Evolutionary conservation across 2,329 filamentous ascomycete species (phyloP), one percentile per base, ranked within the genome.

Genomic region (Diaporthe ilicicola): DNA sequence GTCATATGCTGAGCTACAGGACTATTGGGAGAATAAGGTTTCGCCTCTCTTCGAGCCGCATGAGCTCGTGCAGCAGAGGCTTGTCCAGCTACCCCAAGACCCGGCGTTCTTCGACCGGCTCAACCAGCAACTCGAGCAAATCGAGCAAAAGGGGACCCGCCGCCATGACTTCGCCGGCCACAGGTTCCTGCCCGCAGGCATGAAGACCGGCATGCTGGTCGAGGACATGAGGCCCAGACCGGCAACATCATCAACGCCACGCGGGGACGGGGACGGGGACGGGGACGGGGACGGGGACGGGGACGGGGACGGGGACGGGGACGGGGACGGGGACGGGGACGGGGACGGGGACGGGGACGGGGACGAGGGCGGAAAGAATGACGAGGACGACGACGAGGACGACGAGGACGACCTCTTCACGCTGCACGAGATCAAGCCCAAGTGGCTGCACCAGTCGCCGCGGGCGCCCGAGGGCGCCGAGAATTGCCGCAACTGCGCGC

Each of bases 381-480:
- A n/a, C n/a, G n/a, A n/a, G n/a, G 12, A 13, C 27, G 59, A 6
- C 10, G n/a, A 9, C 22, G 32, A 9, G 27, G 29, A 8, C 9
- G 51, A 34, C 12, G 59, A 48, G 3, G 27, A 44, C 37, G 69
- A 29, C 42, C 46, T 39, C 32, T 32, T 39, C 61, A 67, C 22
- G 39, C 65, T 92, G 39, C 82, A 93, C 69, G 92, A 95, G 78
- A 92, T 95, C 81, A 96, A 96, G 79, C 93, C 93, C 17, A 96
- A 96, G 81, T 96, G 93, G 93, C 87, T 96, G 32, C 82, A 86
- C 10, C 93, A 94, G 78, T 95, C 93, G 2, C 92, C 91, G 4
- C 90, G 89, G 46, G 93, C 93, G 0, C 93, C 93, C 1, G 32
- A 78, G 0, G 80, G 82, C 34, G 88, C 92, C 50, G 87, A 84